Evolutionary conservation across 805 yeast species (phyloP).

Genomic region (Ogataea dorogensis): DNA sequence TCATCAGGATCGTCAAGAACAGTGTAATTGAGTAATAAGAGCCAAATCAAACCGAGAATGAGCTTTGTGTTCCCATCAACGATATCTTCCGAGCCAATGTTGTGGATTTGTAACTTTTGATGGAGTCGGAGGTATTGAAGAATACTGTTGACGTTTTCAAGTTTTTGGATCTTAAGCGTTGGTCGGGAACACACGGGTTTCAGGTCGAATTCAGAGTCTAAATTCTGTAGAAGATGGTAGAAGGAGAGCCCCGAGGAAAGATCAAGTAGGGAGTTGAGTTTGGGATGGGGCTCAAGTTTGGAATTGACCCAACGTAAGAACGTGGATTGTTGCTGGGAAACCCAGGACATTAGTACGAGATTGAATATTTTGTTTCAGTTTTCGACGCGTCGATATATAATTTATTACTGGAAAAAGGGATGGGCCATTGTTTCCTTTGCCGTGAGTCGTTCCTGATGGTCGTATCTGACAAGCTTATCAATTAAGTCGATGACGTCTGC

Average conservation of each 20-base stretch:
- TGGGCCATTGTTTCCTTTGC: constrained; percentile 88
- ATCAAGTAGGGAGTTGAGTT: constrained; percentile 34
- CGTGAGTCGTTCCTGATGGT: constrained; percentile 84
- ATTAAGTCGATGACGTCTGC: constrained; percentile 65
- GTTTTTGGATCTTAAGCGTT: constrained; percentile 41
- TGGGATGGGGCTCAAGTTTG: constrained; percentile 30
- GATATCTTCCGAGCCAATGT: constrained; percentile 49
- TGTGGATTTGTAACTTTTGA: constrained; percentile 38
- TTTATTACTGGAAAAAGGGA: constrained; percentile 30
- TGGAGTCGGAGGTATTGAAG: constrained; percentile 41
- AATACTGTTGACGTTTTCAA: constrained; percentile 45
- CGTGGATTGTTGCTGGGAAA: constrained; percentile 44
- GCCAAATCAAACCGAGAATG: constrained; percentile 50
- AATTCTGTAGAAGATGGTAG: constrained; percentile 36
- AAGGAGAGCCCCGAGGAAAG: constrained; percentile 42
- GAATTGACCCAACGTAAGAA: constrained; percentile 49
- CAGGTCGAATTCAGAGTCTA: constrained; percentile 25
- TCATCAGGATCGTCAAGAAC: constrained; percentile 16
- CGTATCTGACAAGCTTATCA: constrained; percentile 72
- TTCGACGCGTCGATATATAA: constrained; percentile 11
- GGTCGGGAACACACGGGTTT: constrained; percentile 38
- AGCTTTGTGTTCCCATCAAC: constrained; percentile 47
- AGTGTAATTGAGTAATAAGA: constrained; percentile 42
- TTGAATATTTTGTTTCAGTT: constrained; percentile 9
- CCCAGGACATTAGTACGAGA: no score